Conservation (phyloP, 2,329 filamentous ascomycete species). For the Pyrenochaeta sp. region DNA sequence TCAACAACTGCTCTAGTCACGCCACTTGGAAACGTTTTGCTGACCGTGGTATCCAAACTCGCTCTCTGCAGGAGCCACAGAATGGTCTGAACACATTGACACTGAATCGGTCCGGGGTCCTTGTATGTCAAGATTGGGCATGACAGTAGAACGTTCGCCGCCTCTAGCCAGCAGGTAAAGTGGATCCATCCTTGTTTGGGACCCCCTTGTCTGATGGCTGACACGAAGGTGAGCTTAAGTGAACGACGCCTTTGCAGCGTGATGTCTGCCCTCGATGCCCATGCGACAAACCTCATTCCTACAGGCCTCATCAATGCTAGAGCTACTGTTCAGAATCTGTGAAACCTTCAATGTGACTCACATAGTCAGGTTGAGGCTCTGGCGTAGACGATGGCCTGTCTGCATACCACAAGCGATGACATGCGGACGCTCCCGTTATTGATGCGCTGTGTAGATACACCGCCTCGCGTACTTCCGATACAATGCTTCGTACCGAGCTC, state of each 20-base stretch:
- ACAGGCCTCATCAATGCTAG: too few relatives aligned
- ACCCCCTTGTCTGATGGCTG: neutral
- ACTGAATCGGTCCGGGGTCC: neutral
- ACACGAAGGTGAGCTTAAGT: neutral
- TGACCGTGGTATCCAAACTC: neutral
- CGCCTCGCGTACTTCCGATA: neutral
- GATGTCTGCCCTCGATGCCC: neutral
- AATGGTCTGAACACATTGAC: neutral
- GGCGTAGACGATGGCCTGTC: neutral
- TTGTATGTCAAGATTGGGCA: neutral
- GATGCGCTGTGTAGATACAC: constrained; percentile 3
- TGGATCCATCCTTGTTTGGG: neutral
- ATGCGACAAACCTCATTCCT: neutral
- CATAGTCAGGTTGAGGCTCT: neutral
- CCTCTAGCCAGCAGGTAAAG: neutral
- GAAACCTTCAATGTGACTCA: neutral
- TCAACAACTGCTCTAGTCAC: neutral
- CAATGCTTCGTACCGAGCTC: neutral
- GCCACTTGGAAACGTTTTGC: neutral
- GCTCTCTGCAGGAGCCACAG: neutral
- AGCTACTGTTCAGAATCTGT: too few relatives aligned
- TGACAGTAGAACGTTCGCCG: neutral
- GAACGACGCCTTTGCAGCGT: neutral
- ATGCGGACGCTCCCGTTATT: neutral
- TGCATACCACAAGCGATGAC: neutral